Percentiles rank a stretch among this genome's conserved stretches.
phyloP scores from a whole-genome alignment of 495 filamentous ascomycete species.

The Penicillium macrosclerotiorum region DNA sequence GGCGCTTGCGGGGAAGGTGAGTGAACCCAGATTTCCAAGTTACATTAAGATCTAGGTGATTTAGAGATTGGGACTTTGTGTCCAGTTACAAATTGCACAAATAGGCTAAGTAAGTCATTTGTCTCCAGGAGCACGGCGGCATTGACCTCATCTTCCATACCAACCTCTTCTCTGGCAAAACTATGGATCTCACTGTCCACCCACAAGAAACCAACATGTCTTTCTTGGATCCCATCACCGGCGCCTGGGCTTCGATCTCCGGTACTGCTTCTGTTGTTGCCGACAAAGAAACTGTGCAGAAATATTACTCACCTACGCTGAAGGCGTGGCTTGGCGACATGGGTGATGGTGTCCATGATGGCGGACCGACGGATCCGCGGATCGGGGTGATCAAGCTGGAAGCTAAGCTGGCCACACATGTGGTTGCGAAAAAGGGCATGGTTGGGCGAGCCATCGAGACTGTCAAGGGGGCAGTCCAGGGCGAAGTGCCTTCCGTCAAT shows the following conservation, averaged over 20 bases:
- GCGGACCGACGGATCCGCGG: conserved; percentile 74
- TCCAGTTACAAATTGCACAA: too few relatives aligned
- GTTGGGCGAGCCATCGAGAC: conserved; percentile 65
- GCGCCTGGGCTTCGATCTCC: conserved; percentile 79
- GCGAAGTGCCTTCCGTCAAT: conserved; percentile 70
- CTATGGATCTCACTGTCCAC: conserved; percentile 73
- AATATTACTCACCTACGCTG: conserved; percentile 73
- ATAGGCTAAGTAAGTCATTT: too few relatives aligned
- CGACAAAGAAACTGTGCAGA: conserved; percentile 64
- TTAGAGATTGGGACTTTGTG: too few relatives aligned
- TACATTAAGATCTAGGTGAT: too few relatives aligned
- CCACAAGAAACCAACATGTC: conserved; percentile 74
- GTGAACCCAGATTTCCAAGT: conserved; percentile 4
- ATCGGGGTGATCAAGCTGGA: conserved; percentile 57
- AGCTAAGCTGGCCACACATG: conserved; percentile 46
- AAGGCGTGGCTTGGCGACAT: conserved; percentile 92
- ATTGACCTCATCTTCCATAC: conserved; percentile 92
- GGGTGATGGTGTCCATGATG: conserved; percentile 84
- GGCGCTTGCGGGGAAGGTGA: conserved; percentile 82
- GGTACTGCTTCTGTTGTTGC: conserved; percentile 66
- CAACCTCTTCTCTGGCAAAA: conserved; percentile 91
- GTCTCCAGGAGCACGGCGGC: conserved; percentile 65
- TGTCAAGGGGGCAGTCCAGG: conserved; percentile 71
- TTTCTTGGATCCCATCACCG: conserved; percentile 69
- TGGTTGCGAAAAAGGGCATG: conserved; percentile 37